Percentiles rank a stretch among this genome's conserved stretches.
Evolutionary conservation across 176 grass and related monocot species (phyloP).

Genomic region (Carex cristatella): DNA sequence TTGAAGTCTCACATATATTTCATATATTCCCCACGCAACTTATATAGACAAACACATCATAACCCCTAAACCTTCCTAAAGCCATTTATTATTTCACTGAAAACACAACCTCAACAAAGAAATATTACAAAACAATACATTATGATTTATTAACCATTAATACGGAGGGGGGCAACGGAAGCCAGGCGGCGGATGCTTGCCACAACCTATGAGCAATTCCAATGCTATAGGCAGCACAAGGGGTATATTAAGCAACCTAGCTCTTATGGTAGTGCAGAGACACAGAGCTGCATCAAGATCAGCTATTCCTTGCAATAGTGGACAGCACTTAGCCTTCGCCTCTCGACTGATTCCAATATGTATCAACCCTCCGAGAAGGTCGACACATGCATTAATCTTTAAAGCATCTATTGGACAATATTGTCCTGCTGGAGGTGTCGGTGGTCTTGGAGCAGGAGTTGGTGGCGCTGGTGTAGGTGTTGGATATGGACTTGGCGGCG

Average conservation of each 20-base stretch:
- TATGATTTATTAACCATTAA: slow-evolving; percentile 9
- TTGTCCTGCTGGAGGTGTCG: background rate
- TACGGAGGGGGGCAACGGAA: slow-evolving; percentile 52
- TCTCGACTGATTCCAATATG: slow-evolving; percentile 62
- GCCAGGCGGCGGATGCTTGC: slow-evolving; percentile 50
- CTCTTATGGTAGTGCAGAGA: slow-evolving; percentile 68
- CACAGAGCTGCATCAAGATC: slow-evolving; percentile 87
- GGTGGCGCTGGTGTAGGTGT: background rate
- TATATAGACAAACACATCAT: background rate
- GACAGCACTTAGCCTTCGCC: slow-evolving; percentile 49
- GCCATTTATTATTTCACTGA: background rate
- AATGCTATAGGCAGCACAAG: slow-evolving; percentile 66
- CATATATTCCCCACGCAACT: background rate
- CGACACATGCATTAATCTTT: slow-evolving; percentile 75
- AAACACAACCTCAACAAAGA: background rate
- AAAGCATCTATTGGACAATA: slow-evolving; percentile 61
- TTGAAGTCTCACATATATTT: background rate
- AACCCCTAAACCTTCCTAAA: slow-evolving; percentile 13
- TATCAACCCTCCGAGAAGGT: slow-evolving; percentile 61
- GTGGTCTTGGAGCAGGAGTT: slow-evolving; percentile 7
- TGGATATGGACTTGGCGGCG: background rate
- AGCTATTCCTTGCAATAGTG: slow-evolving; percentile 52
- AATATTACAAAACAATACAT: slow-evolving; percentile 5
- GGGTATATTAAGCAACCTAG: slow-evolving; percentile 50
- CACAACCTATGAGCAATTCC: slow-evolving; percentile 62